Base-by-base conservation (phyloP, 371 early-diverging fungal species). In the Haplosporangium sp. region DNA sequence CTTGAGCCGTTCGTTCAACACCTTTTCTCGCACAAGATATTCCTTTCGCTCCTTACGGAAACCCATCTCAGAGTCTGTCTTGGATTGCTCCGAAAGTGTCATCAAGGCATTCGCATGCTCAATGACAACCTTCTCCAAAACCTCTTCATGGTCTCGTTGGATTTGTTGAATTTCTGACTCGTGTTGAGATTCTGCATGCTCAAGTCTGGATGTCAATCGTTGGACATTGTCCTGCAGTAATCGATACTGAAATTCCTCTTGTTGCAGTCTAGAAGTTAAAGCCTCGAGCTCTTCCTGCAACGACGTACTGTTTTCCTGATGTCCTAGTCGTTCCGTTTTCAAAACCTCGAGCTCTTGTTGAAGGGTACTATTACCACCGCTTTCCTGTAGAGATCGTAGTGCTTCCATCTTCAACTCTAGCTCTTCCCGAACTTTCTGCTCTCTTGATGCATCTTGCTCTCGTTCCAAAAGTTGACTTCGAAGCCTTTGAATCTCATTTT, bases 181-280 rank as follows among this genome's bases (percentile, higher is more conserved):
- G 39, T 77, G 72, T n/a, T 72, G 65, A 5, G 44, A 50, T 38
- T 72, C 69, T 0, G 62, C 34, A 0, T 55, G 61, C 1, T 61
- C 38, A 40, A 69, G 34, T 47, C 69, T 64, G 42, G 65, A 44
- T 3, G 61, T 72, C 53, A 72, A 34, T 19, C 69, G 69, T 38
- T 72, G 77, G n/a, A 77, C 65, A 10, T 72, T 72, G 20, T 69
- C 72, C 55, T 77, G 72, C 15, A 77, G 42, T 15, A 40, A 63
- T 35, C 72, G 69, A 35, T 65, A 65, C 53, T 77, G 76, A 8
- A 61, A 65, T 19, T 77, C 72, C 38, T 77, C 69, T 37, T 77
- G 65, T 40, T 72, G 65, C 4, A 63, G 52, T 19, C 72, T 56
- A 15, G 45, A 58, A 9, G 27, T 69, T 20, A 72, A 50, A 4